Conservation (phyloP, 1,139 yeast genomes). For the Geotrichum candidum region DNA sequence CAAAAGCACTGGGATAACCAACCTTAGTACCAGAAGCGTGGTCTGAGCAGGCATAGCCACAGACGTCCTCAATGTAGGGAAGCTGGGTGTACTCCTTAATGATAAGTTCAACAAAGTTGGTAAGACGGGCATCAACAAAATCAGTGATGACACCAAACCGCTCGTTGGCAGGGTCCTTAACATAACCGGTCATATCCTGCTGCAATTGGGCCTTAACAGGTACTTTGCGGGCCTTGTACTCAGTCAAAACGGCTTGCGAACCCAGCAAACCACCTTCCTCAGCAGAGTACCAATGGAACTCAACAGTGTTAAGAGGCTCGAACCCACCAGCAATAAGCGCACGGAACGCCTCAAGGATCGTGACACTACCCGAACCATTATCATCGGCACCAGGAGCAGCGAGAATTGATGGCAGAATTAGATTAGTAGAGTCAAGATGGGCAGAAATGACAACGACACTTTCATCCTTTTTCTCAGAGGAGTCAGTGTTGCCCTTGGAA, state of each 20-base stretch:
- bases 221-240: slow-evolving; percentile 18
- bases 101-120: slow-evolving; percentile 11
- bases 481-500: slow-evolving; percentile 23
- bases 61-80: slow-evolving; percentile 65
- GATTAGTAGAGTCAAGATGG: slow-evolving; percentile 81
- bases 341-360: slow-evolving; percentile 70
- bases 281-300: slow-evolving; percentile 92
- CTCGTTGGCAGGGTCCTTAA: slow-evolving; percentile 51
- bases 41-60: slow-evolving; percentile 93
- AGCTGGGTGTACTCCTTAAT: slow-evolving; percentile 33
- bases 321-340: slow-evolving; percentile 42
- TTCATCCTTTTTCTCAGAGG: slow-evolving; percentile 17
- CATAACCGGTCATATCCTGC: slow-evolving; percentile 93
- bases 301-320: slow-evolving; percentile 66
- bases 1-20: slow-evolving; percentile 81
- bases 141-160: slow-evolving; percentile 63
- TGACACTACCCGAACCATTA: slow-evolving; percentile 84
- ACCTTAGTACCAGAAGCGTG: slow-evolving; percentile 80
- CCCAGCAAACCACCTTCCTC: slow-evolving; percentile 94
- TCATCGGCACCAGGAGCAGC: slow-evolving; percentile 97
- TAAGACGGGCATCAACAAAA: slow-evolving; percentile 27
- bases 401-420: slow-evolving; percentile 59
- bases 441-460: slow-evolving; percentile 70
- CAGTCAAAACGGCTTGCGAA: slow-evolving; percentile 67
- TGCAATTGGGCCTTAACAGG: slow-evolving; percentile 79